These are phyloP conservation scores for Colletotrichum sp. DNA, from an alignment of 2,329 filamentous ascomycete genomes.

Conservation along the genomic window DNA sequence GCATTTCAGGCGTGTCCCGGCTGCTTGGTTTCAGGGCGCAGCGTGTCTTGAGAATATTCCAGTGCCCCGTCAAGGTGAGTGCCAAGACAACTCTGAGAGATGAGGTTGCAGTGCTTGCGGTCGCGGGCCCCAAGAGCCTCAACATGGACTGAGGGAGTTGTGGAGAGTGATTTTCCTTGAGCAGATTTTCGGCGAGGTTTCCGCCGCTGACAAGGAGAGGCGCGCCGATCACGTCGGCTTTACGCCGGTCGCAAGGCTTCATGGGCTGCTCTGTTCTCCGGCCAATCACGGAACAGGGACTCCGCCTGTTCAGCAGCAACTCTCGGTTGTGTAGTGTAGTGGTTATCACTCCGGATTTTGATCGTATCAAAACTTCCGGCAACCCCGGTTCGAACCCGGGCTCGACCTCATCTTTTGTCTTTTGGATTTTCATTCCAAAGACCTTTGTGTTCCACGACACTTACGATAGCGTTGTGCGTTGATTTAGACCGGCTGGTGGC, in stretches of 20 bases:
- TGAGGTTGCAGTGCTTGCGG: not conserved
- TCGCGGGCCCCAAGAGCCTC: not conserved
- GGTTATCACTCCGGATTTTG: slow-evolving; percentile 23
- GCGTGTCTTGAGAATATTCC: not conserved
- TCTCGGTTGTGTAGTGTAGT: slow-evolving; percentile 20
- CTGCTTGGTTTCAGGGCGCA: not conserved
- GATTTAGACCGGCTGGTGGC: not conserved
- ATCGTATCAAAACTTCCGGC: not conserved
- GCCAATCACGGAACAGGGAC: not conserved
- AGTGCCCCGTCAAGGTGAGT: not conserved
- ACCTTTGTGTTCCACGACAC: fast-evolving
- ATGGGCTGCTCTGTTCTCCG: not conserved
- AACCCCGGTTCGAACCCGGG: slow-evolving; percentile 23
- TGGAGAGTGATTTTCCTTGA: not conserved
- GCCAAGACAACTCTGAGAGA: not conserved
- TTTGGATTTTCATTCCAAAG: not conserved
- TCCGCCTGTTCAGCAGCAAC: not conserved
- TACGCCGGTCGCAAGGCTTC: not conserved
- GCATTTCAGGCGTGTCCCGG: not conserved
- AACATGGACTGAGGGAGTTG: not conserved
- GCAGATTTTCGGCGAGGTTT: not conserved
- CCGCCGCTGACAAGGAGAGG: not conserved
- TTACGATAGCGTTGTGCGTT: not conserved
- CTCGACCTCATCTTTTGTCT: not conserved
- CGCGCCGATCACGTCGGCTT: not conserved